Conservation (phyloP, 2,329 filamentous ascomycete genomes). For the Dactylellina sp. region DNA sequence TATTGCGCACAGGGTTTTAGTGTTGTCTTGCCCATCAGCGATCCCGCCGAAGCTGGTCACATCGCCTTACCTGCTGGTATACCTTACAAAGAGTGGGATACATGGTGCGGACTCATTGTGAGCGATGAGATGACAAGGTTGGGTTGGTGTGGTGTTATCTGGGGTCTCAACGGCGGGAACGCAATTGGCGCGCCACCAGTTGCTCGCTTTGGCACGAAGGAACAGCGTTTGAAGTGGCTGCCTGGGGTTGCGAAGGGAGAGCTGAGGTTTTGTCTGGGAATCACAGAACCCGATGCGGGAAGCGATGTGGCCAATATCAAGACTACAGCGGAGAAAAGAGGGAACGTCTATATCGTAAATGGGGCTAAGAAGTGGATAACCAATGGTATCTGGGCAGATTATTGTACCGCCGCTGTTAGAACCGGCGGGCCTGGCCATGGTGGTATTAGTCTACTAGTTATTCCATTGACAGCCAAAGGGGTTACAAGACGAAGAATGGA, state of each 20-base stretch:
- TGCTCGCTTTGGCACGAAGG: slow-evolving; percentile 72
- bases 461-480: slow-evolving; percentile 73
- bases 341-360: slow-evolving; percentile 77
- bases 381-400: slow-evolving; percentile 77
- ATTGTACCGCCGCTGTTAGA: slow-evolving; percentile 77
- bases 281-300: slow-evolving; percentile 80
- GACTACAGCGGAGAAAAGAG: slow-evolving; percentile 74
- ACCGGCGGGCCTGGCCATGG: slow-evolving; percentile 74
- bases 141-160: slow-evolving; percentile 71
- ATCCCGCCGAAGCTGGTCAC: slow-evolving; percentile 60
- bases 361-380: slow-evolving; percentile 86
- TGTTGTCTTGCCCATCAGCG: slow-evolving; percentile 63
- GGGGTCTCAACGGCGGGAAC: slow-evolving; percentile 71
- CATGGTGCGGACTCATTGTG: slow-evolving; percentile 70
- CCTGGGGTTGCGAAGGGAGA: slow-evolving; percentile 71
- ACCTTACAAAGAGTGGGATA: slow-evolving; percentile 68
- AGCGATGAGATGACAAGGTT: slow-evolving; percentile 70
- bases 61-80: slow-evolving; percentile 66
- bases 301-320: slow-evolving; percentile 79
- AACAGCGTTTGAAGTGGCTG: slow-evolving; percentile 72
- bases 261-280: slow-evolving; percentile 74
- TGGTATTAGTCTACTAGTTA: slow-evolving; percentile 76
- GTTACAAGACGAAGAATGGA: slow-evolving; percentile 75
- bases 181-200: slow-evolving; percentile 75
- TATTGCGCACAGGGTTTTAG: slow-evolving; percentile 64